Evolutionary conservation across 2,329 filamentous ascomycete genomes (phyloP).

Genomic region (Thermoascus crustaceus): DNA sequence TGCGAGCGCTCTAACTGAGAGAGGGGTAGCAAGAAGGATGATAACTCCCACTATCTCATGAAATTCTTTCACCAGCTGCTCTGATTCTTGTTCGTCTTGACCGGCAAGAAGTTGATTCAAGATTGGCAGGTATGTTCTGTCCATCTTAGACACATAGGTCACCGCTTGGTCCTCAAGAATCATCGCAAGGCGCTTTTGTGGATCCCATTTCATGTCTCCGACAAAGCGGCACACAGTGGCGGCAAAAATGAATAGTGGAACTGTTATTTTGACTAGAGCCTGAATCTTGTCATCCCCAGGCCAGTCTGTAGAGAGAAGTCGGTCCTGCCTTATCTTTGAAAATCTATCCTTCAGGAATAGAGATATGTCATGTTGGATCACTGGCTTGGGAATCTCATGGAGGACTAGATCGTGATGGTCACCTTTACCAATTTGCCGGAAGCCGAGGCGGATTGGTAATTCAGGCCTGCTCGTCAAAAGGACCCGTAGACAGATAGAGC

Average conservation of each 20-base stretch:
- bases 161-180: constrained; percentile 11
- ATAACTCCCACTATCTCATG: constrained; percentile 16
- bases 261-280: constrained; percentile 19
- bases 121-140: constrained; percentile 19
- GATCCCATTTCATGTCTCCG: constrained; percentile 8
- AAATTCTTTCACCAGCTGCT: constrained; percentile 11
- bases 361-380: constrained; percentile 18
- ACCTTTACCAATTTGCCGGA: constrained; percentile 12
- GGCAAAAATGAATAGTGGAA: constrained; percentile 23
- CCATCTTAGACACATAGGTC: constrained; percentile 12
- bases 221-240: constrained; percentile 21
- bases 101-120: constrained; percentile 13
- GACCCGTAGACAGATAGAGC: constrained; percentile 14
- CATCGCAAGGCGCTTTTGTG: constrained; percentile 7
- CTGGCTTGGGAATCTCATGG: constrained; percentile 16
- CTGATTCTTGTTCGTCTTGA: constrained; percentile 7
- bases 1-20: constrained; percentile 12
- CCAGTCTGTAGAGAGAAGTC: constrained; percentile 13
- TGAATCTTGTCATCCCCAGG: constrained; percentile 15
- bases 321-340: constrained; percentile 8
- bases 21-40: constrained; percentile 14
- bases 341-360: constrained; percentile 16
- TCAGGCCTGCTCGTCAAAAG: constrained; percentile 24
- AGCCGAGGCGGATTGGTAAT: constrained; percentile 13
- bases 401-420: constrained; percentile 15